Base-by-base conservation (phyloP, 2,329 filamentous ascomycete species). In the Elsinoe ampelina region DNA sequence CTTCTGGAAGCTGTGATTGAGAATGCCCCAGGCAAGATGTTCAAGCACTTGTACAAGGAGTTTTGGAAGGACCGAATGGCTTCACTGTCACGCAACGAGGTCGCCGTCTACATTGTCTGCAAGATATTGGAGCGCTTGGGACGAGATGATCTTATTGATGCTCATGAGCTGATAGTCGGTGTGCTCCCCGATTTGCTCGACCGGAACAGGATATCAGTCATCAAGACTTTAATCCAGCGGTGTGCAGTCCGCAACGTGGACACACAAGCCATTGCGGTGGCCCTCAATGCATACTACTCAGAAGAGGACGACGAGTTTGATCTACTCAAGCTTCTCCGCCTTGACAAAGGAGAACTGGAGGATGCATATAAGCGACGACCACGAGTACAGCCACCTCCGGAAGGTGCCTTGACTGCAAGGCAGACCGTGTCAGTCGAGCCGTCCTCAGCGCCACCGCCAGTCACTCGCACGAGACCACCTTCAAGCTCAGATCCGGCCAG, bases 1-100 rank as follows among this genome's bases (percentile, higher is more conserved):
- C 77, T 98, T 1, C 78, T 97, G 19, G 93, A 98, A 73, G 89
- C 85, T 0, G 85, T 98, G 61, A 81, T 96, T 61, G 80, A 84
- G 22, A 80, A 86, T 66, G 83, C 85, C 13, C 90, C 93, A 0
- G 90, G 88, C 42, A 95, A 93, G 71, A 73, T 90, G 34, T 98
- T 97, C 80, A 96, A 95, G 71, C 81, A 83, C 12, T 78, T 98
- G 5, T 92, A 95, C 72, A 82, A 80, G 58, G 84, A 85, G 62
- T 82, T 90, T 61, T 87, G 97, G 70, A 86, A 85, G 60, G 84
- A 86, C 12, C 82, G 89, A 22, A 86, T 97, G 64, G 83, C 84
- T 19, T 87, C 83, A 38, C 80, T 95, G 58, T 82, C 92, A 5
- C 85, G 90, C 58, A 97, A 97, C 68, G 91, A 95, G 64, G 87